Evolutionary conservation across 2,329 filamentous ascomycete genomes (phyloP), one percentile per base, ranked within the genome.

Genomic region (Phyllosticta ampelicida): DNA sequence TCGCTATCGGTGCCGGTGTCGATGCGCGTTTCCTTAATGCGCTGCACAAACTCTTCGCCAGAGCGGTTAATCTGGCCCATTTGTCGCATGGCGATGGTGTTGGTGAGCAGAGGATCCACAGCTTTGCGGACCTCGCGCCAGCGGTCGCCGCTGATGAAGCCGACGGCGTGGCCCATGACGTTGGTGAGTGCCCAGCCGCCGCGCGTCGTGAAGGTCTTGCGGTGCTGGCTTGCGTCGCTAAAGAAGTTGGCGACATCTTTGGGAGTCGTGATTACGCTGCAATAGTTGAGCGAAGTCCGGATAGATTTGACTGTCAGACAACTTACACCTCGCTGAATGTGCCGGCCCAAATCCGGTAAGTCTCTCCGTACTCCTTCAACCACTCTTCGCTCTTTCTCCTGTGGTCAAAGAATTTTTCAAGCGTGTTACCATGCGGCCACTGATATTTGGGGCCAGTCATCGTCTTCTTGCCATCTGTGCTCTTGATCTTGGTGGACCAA

Each of bases 271-370:
- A 58, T 49, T 1, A 59, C 52, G 0, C 55, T 58, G 30, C 19
- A 11, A 3, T 2, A 44, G 1, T 30, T n/a, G n/a, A n/a, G n/a
- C n/a, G n/a, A n/a, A n/a, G n/a, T n/a, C n/a, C n/a, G n/a, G n/a
- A n/a, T n/a, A n/a, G n/a, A n/a, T n/a, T n/a, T n/a, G n/a, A n/a
- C n/a, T n/a, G n/a, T n/a, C n/a, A n/a, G n/a, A n/a, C n/a, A 2
- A 30, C 58, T 19, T 51, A 56, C 59, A 59, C 56, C 44, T 60
- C 55, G 9, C 55, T 52, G 21, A 23, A 55, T 0, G 21, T 16
- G 13, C 55, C 56, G 9, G 28, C 36, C 56, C 59, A 60, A 16
- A 60, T 58, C 5, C 59, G 29, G 54, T 60, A 60, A 21, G 55
- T 58, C 10, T 50, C 48, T 28, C 56, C 59, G 18, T 58, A 55